Conservation (phyloP, 768 basidiomycete species). For the Pisolithus albus region DNA sequence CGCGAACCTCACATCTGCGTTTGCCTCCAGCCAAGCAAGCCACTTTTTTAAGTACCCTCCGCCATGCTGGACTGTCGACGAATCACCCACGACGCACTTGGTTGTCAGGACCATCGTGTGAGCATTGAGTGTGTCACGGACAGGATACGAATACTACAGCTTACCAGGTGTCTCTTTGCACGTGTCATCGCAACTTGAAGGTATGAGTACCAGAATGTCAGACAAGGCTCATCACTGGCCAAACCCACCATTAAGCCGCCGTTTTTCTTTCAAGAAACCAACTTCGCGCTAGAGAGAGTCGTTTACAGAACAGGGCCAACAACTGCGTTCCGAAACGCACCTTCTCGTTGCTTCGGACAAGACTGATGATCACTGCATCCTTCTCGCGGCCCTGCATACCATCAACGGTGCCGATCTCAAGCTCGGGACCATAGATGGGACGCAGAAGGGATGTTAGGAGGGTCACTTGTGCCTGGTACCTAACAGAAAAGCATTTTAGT, state of each 20-base stretch:
- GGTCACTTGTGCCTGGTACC: constrained; percentile 93
- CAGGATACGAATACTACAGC: constrained; percentile 19
- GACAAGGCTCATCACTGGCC: not conserved
- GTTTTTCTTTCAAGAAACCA: constrained; percentile 89
- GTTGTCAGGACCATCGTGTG: not conserved
- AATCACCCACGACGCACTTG: constrained; percentile 91
- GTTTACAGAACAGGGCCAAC: not conserved
- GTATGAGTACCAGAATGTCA: not conserved
- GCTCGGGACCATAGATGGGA: constrained; percentile 52
- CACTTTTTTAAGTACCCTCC: constrained; percentile 80
- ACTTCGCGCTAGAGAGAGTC: constrained; percentile 60
- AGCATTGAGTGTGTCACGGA: not conserved
- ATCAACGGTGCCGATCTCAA: constrained; percentile 94
- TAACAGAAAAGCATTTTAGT: constrained; percentile 18
- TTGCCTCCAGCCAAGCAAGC: constrained; percentile 83
- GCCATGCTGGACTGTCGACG: constrained; percentile 82
- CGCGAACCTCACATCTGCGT: constrained; percentile 87
- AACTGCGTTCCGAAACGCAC: constrained; percentile 30
- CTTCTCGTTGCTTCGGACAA: constrained; percentile 88
- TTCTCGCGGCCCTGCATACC: constrained; percentile 97
- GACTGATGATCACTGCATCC: constrained; percentile 85
- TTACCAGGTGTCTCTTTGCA: constrained; percentile 79
- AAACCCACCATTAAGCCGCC: constrained; percentile 74
- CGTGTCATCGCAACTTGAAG: constrained; percentile 81
- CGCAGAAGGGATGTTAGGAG: constrained; percentile 73